Base-by-base conservation (phyloP, 345 rosid species). In the Abelmoschus esculentus region DNA sequence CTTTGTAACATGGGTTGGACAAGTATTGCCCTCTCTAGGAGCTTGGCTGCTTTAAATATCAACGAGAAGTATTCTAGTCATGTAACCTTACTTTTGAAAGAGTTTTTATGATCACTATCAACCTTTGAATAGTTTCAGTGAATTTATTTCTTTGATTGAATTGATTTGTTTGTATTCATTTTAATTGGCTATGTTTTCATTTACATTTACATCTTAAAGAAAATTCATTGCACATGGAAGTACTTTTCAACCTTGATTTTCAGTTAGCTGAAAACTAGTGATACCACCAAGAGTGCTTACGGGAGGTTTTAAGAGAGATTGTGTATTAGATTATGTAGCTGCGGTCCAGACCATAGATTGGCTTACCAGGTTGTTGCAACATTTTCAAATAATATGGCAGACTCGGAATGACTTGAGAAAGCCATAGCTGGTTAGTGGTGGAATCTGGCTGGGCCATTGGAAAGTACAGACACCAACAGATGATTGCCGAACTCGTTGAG, bases 11-110 rank as follows among this genome's bases (percentile, higher is more conserved):
- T n/a, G n/a, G n/a, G n/a, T n/a, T n/a, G n/a, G n/a, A 6, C 1
- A 53, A 40, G n/a, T 56, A 14, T 69, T 40, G 6, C 19, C 72
- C 57, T 56, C 61, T 31, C 61, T 54, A 17, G 61, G 71, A 69
- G 71, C 15, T 67, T 54, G 32, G 18, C 6, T 55, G 61, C 53
- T 53, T 36, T 50, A 53, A 28, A 18, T 15, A 36, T 67, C 32
- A 46, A 29, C 17, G 58, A 32, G 46, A 52, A 31, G 19, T 55
- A 19, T 19, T 36, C 36, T 19, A 38, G 22, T 34, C 38, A 11
- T 69, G 70, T 52, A 53, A 15, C 60, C n/a, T 17, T 10, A n/a
- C 47, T 67, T 67, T 11, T 53, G 53, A 38, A 22, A 15, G 4
- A 49, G 34, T 22, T 56, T 3, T 57, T 8, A n/a, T 56, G 36